Base-by-base conservation (phyloP, 2,329 filamentous ascomycete species). In the Aureobasidium sp. region DNA sequence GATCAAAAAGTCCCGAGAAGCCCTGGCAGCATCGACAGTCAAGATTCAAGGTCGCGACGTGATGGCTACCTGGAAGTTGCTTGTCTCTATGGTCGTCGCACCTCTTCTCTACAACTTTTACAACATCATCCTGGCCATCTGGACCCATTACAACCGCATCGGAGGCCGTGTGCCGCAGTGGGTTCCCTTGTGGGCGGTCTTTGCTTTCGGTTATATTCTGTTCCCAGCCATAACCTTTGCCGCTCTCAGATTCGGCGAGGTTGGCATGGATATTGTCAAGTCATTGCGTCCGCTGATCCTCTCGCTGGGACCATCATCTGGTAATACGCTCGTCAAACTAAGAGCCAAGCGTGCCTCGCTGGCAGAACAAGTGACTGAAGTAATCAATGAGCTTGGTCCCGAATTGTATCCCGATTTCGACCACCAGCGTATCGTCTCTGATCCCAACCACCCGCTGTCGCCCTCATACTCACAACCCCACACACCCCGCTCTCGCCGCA, bases 221-320 rank as follows among this genome's bases (percentile, higher is more conserved):
- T 96, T 96, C 79, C 89, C 92, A 6, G 83, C 86, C 27, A 88
- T 97, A 68, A 97, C 92, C 0, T 97, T 96, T 74, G 92, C 91
- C 5, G 91, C 94, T 7, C 85, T 99, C 58, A 88, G 94, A 12
- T 96, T 97, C 67, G 94, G 94, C 51, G 94, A 99, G 77, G 88
- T 96, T n/a, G 94, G 93, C 58, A 97, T 99, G 91, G 94, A 99
- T 72, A 97, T 99, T 62, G 80, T 94, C 78, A 99, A 97, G 76
- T 97, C 93, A 0, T 82, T 99, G 17, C 85, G 91, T 11, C 94
- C 94, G 6, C 83, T 99, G 11, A 80, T 96, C 49, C 81, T 97
- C 37, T 94, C 90, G 66, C 82, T 97, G 70, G 88, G 89, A 69
- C 94, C 94, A 1, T 86, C 86, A 5, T 93, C 90, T 1, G 88